Percentiles rank a stretch among this genome's conserved stretches.
These are phyloP conservation scores for Salvia hispanica DNA, from an alignment of 257 asterid species.

Conservation along the genomic window DNA sequence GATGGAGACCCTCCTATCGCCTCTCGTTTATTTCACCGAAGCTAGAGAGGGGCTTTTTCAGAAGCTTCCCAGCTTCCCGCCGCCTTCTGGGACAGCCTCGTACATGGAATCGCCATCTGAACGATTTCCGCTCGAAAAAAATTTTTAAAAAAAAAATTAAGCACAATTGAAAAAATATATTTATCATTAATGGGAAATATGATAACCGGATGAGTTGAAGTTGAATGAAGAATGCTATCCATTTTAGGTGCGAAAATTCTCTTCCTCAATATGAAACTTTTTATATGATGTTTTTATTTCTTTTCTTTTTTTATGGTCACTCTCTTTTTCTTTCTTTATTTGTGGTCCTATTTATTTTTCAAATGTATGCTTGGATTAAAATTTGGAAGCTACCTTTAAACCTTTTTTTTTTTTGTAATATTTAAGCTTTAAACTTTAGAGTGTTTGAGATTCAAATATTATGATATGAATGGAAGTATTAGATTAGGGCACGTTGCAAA, in stretches of 20 bases:
- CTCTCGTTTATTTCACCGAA: not conserved
- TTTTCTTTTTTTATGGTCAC: not conserved
- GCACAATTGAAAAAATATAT: too few relatives aligned
- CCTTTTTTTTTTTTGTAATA: not conserved
- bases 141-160: too few relatives aligned
- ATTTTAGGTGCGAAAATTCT: not conserved
- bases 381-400: not conserved
- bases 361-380: not conserved
- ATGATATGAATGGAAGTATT: too few relatives aligned
- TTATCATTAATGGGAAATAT: not conserved
- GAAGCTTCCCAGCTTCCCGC: conserved; percentile 23
- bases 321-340: not conserved
- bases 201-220: not conserved
- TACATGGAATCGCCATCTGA: conserved; percentile 5
- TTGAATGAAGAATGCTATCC: not conserved
- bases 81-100: conserved; percentile 23
- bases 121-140: not conserved
- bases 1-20: conserved; percentile 17
- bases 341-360: not conserved
- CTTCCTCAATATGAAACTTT: not conserved
- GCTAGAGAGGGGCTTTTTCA: not conserved
- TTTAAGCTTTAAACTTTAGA: not conserved
- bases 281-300: not conserved
- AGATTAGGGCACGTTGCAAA: too few relatives aligned
- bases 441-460: not conserved